Base-by-base conservation (phyloP, 2,329 filamentous ascomycete genomes). In the Sporothrix humicola region DNA sequence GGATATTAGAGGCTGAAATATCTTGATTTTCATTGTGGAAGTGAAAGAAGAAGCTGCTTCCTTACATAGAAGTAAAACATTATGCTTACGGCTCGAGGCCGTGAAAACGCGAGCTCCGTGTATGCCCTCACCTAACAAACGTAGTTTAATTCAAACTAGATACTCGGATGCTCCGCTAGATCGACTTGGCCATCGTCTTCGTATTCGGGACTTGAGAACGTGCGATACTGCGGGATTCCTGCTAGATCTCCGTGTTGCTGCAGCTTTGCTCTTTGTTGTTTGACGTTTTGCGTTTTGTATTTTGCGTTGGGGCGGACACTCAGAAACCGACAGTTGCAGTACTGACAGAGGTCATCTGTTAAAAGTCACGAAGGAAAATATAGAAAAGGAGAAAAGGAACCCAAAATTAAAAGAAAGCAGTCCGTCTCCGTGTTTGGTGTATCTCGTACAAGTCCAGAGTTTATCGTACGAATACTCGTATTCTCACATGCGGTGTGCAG, bases 291-390 rank as follows among this genome's bases (percentile, higher is more conserved):
- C 31, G 31, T 37, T 50, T 50, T 50, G 13, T 50, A 17, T 50
- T 50, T 50, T 59, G 26, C 15, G 20, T 66, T 50, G 63, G 63
- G 44, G 37, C 63, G 63, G 63, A 66, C 59, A 63, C 37, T 9
- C 26, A 5, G 26, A 59, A 37, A 37, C 26, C 31, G 31, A 37
- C 31, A 37, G 7, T 37, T 37, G 31, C 31, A 37, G 31, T 37
- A 37, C 7, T 37, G 31, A 37, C 31, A 37, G 31, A 37, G 31
- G 31, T 7, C 31, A 37, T 37, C 31, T 37, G 31, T 7, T 37
- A 9, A 42, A 42, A 17, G 0, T n/a, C 37, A 17, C 6, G 13
- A n/a, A 63, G n/a, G 15, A 13, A 20, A 10, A 44, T 20, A 56
- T 48, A 48, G 15, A 48, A 48, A 37, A 37, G 31, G 31, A 37